phyloP scores from a whole-genome alignment of 2,329 filamentous ascomycete genomes.

The Cadophora malorum region DNA sequence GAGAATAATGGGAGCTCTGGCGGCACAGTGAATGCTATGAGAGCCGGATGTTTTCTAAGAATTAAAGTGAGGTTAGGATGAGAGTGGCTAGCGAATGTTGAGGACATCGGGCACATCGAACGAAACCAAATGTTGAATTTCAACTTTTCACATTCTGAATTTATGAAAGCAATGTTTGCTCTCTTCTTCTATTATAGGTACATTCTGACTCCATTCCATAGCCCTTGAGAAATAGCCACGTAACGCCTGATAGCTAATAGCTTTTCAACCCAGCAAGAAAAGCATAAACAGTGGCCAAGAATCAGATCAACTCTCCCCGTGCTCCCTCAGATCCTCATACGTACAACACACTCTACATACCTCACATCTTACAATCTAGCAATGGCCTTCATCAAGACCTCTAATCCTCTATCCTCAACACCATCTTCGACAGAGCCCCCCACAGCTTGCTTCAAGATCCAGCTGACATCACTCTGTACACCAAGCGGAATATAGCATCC shows the following conservation, averaged over 20 bases:
- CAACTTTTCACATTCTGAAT: not conserved
- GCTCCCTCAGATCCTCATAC: constrained; percentile 17
- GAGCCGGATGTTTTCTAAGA: too few relatives aligned
- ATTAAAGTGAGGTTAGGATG: too few relatives aligned
- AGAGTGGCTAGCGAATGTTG: too few relatives aligned
- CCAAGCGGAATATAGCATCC: constrained; percentile 85
- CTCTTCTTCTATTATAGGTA: not conserved
- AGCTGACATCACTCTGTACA: constrained; percentile 84
- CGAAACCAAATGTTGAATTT: not conserved
- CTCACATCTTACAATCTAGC: constrained; percentile 55
- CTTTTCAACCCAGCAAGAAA: not conserved
- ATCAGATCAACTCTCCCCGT: not conserved
- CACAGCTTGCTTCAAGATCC: constrained; percentile 67
- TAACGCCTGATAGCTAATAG: constrained; percentile 1
- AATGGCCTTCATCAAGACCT: constrained; percentile 66
- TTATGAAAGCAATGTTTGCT: not conserved
- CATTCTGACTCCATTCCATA: constrained; percentile 3
- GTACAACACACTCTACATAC: constrained; percentile 20
- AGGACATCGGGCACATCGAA: not conserved
- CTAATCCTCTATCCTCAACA: constrained; percentile 58
- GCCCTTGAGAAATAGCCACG: not conserved
- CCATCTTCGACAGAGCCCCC: constrained; percentile 46
- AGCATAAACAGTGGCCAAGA: not conserved
- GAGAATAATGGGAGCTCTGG: too few relatives aligned
- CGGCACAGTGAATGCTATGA: too few relatives aligned